phyloP scores from a whole-genome alignment of 805 yeast genomes.

The Tetrapisispora phaffii region DNA sequence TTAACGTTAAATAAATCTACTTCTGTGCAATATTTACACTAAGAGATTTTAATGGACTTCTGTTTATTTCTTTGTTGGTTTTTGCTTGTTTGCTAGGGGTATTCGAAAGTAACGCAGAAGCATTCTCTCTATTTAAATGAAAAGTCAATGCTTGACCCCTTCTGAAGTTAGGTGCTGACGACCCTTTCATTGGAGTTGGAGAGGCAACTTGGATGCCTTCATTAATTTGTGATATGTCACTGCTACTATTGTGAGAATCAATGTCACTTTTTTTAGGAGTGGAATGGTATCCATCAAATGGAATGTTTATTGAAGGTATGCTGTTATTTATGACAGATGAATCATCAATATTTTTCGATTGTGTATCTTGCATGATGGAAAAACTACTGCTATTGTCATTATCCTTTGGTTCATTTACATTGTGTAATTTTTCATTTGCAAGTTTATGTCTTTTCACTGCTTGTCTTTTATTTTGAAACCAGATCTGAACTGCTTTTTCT shows the following conservation, averaged over 20 bases:
- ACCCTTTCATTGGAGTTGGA: neutral
- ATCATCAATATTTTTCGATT: neutral
- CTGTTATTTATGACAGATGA: neutral
- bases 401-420: neutral
- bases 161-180: neutral
- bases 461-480: slow-evolving; percentile 97
- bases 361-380: neutral
- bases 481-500: slow-evolving; percentile 95
- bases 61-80: slow-evolving; percentile 9
- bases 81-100: slow-evolving; percentile 1
- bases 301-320: neutral
- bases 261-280: neutral
- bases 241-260: neutral
- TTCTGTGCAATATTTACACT: slow-evolving; percentile 9
- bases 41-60: slow-evolving; percentile 16
- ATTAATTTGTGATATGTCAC: neutral
- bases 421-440: slow-evolving; percentile 8
- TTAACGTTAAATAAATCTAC: neutral
- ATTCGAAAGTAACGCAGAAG: slow-evolving; percentile 2
- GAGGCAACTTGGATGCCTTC: neutral
- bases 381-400: neutral
- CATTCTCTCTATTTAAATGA: slow-evolving; percentile 21
- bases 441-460: slow-evolving; percentile 48
- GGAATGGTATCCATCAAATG: neutral
- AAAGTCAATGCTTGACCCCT: slow-evolving; percentile 30